phyloP scores from a whole-genome alignment of 345 rosid species.

The Murraya koenigii region DNA sequence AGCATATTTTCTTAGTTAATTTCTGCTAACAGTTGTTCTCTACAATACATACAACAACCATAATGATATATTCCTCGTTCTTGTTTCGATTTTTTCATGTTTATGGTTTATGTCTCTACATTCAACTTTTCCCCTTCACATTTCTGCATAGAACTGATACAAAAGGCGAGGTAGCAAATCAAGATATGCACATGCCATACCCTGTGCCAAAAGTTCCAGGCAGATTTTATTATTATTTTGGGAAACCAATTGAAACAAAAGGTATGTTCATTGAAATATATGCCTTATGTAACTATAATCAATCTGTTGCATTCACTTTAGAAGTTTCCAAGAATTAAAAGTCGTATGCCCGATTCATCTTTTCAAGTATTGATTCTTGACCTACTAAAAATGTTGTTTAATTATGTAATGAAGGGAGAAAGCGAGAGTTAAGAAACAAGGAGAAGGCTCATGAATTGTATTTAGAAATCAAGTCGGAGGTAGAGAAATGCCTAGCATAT shows the following conservation, averaged over 20 bases:
- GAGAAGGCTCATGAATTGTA: conserved; percentile 49
- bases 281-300: too few relatives aligned
- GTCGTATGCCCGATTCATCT: too few relatives aligned
- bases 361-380: too few relatives aligned
- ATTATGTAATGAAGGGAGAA: conserved; percentile 33
- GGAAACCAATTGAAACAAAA: conserved; percentile 48
- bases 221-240: conserved; percentile 46
- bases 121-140: neutral
- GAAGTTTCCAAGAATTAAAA: too few relatives aligned
- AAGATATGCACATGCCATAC: conserved; percentile 29
- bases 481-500: conserved; percentile 53
- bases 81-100: neutral
- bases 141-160: conserved; percentile 26
- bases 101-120: neutral
- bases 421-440: conserved; percentile 41
- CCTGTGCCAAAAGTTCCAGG: conserved; percentile 49
- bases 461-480: conserved; percentile 48
- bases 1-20: neutral
- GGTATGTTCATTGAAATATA: conserved; percentile 15
- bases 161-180: conserved; percentile 43
- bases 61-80: neutral
- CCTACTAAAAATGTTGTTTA: neutral
- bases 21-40: neutral
- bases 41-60: neutral
- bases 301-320: too few relatives aligned